A percentile compares a stretch with the other conserved stretches of the same genome.
Conservation (phyloP, 805 yeast species). For the Clavispora fructus region DNA sequence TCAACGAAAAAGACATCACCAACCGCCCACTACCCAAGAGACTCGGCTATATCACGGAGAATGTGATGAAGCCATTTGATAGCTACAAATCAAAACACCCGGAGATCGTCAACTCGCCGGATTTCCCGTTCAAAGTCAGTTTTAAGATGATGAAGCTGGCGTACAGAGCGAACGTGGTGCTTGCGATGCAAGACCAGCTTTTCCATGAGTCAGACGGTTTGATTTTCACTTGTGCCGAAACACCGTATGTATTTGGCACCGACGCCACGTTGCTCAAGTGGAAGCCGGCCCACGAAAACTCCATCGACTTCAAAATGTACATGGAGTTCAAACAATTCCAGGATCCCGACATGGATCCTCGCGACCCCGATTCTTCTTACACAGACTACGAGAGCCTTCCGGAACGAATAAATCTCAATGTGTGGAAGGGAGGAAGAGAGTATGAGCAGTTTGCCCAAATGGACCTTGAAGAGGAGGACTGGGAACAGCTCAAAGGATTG, state of each 20-base stretch:
- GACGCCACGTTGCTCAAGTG: conserved; percentile 84
- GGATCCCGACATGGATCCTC: conserved; percentile 61
- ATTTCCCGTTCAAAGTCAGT: conserved; percentile 79
- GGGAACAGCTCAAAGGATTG: conserved; percentile 67
- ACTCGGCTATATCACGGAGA: conserved; percentile 78
- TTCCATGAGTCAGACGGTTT: conserved; percentile 93
- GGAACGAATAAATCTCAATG: conserved; percentile 48
- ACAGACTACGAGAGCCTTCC: conserved; percentile 82
- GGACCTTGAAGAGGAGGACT: conserved; percentile 61
- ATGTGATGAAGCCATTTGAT: conserved; percentile 77
- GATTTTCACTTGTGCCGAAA: conserved; percentile 84
- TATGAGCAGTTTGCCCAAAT: conserved; percentile 68
- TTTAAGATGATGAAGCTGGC: conserved; percentile 86
- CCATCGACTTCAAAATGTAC: conserved; percentile 78
- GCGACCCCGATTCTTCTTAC: conserved; percentile 67
- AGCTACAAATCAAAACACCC: conserved; percentile 66
- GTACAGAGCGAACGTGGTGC: conserved; percentile 70
- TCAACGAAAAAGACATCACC: conserved; percentile 69
- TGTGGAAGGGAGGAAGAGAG: conserved; percentile 67
- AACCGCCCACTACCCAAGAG: conserved; percentile 73
- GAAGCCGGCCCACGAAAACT: conserved; percentile 96
- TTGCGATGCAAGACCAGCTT: conserved; percentile 61
- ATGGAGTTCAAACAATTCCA: conserved; percentile 53
- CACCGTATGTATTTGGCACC: conserved; percentile 86
- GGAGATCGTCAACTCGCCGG: conserved; percentile 54